Base-by-base conservation (phyloP, 2,329 filamentous ascomycete species). In the Sporothrix sp. region DNA sequence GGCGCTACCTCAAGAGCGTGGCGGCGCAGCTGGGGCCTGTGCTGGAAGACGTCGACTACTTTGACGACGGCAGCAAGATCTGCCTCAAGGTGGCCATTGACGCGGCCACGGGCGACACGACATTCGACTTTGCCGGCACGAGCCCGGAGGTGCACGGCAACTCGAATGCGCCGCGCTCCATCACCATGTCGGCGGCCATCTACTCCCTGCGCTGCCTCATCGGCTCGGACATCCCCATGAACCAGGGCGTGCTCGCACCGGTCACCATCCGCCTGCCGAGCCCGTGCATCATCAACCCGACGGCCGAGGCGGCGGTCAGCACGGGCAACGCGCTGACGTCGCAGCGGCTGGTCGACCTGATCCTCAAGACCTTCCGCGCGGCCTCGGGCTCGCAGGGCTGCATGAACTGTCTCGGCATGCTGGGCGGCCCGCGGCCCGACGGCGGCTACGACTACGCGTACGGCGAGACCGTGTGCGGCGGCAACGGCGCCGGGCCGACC, bases 371-470 rank as follows among this genome's bases (percentile, higher is more conserved):
- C 68, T 53, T 67, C 65, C 64, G 73, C 71, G 61, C 71, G 71
- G 58, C 72, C 71, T 2, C 37, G 2, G 37, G 21, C 21, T 40
- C 37, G 5, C 37, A 40, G 5, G 37, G 37, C 3, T 40, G 37
- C 7, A 23, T 13, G 5, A 40, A 40, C 21, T 25, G 37, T n/a
- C 27, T 40, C 4, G 37, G 37, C 21, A 25, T 20, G 37, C 21
- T 40, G 37, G 37, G 37, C 37, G 37, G 37, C 13, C 37, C 21
- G 3, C n/a, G 37, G 68, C 68, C 75, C 20, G 71, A 78, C 11
- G 79, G 61, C 18, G 86, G 86, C 0, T 91, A 91, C 62, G 87
- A 86, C 9, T 91, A 91, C 70, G 90, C 91, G 63, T 78, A 79
- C 58, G 73, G 70, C 64, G 87, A 93, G 65, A 91, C 87, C 7